Base-by-base conservation (phyloP, 805 yeast species). In the Nakazawaea ernobii region DNA sequence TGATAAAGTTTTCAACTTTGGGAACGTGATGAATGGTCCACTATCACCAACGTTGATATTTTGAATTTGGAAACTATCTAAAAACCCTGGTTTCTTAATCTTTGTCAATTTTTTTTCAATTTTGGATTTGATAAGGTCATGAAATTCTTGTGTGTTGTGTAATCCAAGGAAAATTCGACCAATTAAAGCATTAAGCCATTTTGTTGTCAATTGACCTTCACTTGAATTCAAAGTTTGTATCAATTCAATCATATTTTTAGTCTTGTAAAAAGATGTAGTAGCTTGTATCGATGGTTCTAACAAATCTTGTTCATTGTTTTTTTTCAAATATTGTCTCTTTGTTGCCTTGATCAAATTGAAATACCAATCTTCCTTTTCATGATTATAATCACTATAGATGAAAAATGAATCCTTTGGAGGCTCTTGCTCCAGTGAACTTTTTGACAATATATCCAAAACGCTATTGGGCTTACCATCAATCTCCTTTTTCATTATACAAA, bases 281-380 rank as follows among this genome's bases (percentile, higher is more conserved):
- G 98, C 97, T 62, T 78, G 73, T 0, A 77, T 49, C 1, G 71
- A 58, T 0, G 97, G 89, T 45, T 82, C 80, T 15, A 80, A 44
- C 6, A 60, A 43, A 44, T 69, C 70, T 6, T 59, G 52, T 15
- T 56, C 59, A 1, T 55, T 49, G 42, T 51, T 54, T 28, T 58
- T 48, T 38, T 45, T 53, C 37, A 55, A 28, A 13, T 55, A 52
- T 8, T 64, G 66, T 5, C 66, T 64, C 50, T 84, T 85, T 0
- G 92, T 77, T 1, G 95, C 95, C 48, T 83, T 71, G n/a, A 92
- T 71, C 46, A 94, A 69, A 0, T 87, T 82, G 63, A 89, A 90
- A 61, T 92, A 94, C 86, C 97, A 83, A 61, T 92, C 96, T 63
- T 94, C 99, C 58, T 92, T 92, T 41, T 84, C 90, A 48, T 75